phyloP scores from a whole-genome alignment of 2,329 filamentous ascomycete species.

The Colletotrichum gigasporum region DNA sequence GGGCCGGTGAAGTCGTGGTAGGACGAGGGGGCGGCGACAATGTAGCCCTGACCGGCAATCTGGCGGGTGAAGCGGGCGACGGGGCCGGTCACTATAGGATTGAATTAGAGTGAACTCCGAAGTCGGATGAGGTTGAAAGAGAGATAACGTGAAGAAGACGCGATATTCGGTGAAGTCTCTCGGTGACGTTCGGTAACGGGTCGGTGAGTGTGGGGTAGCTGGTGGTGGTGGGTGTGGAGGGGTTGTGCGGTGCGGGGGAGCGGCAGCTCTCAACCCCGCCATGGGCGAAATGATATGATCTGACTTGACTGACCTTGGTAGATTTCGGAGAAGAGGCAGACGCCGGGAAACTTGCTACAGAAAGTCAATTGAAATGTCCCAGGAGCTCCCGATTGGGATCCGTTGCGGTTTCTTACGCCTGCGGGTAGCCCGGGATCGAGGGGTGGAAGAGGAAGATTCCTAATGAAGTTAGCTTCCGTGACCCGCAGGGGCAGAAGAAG shows the following conservation, averaged over 20 bases:
- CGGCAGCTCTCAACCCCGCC: slow-evolving; percentile 17
- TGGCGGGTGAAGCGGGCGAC: slow-evolving; percentile 90
- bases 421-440: slow-evolving; percentile 83
- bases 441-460: slow-evolving; percentile 93
- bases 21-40: slow-evolving; percentile 87
- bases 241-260: slow-evolving; percentile 10
- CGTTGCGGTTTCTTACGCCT: slow-evolving; percentile 67
- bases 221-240: slow-evolving; percentile 3
- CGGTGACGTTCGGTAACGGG: neutral
- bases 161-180: neutral
- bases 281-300: neutral
- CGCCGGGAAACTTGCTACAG: slow-evolving; percentile 76
- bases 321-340: slow-evolving; percentile 92
- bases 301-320: slow-evolving; percentile 77
- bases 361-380: neutral
- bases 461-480: slow-evolving; percentile 47
- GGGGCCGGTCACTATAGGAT: slow-evolving; percentile 79
- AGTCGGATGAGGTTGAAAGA: too few relatives aligned
- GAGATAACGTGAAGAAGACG: neutral
- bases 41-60: slow-evolving; percentile 92
- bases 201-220: slow-evolving; percentile 6
- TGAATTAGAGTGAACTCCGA: neutral
- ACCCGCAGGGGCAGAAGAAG: neutral
- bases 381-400: accelerated
- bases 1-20: slow-evolving; percentile 95